Conservation (phyloP, 2,329 filamentous ascomycete genomes). For the Beauveria bassiana region DNA sequence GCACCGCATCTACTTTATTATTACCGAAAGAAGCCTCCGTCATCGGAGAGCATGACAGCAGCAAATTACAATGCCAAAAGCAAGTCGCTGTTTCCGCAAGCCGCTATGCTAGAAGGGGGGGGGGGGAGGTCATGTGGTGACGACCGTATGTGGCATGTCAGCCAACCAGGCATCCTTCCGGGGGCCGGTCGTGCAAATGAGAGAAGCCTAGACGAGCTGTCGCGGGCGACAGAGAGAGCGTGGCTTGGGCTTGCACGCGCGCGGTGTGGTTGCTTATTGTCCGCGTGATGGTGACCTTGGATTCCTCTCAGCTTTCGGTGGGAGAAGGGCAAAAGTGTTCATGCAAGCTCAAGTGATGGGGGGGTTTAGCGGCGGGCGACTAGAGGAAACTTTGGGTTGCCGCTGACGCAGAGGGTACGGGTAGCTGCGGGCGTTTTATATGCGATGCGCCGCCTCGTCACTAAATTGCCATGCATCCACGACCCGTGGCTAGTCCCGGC, state of each 20-base stretch:
- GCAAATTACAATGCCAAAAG: not conserved
- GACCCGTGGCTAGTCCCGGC: not conserved
- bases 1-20: too few species aligned
- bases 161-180: not conserved
- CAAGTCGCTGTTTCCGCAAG: too few species aligned
- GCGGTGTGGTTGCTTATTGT: not conserved
- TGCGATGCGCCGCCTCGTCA: not conserved
- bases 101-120: too few species aligned
- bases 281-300: not conserved
- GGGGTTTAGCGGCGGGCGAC: not conserved
- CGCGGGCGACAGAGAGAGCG: not conserved
- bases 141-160: conserved; percentile 1
- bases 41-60: not conserved
- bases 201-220: not conserved
- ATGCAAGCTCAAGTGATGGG: not conserved
- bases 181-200: not conserved
- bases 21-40: not conserved
- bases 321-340: not conserved
- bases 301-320: not conserved
- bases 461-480: not conserved
- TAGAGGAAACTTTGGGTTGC: not conserved
- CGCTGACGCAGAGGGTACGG: conserved; percentile 6
- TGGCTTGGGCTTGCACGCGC: not conserved
- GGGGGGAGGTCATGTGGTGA: not conserved
- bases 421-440: conserved; percentile 1